Base-by-base conservation (phyloP, 2,329 filamentous ascomycete genomes). In the Stachybotrys echinatus region DNA sequence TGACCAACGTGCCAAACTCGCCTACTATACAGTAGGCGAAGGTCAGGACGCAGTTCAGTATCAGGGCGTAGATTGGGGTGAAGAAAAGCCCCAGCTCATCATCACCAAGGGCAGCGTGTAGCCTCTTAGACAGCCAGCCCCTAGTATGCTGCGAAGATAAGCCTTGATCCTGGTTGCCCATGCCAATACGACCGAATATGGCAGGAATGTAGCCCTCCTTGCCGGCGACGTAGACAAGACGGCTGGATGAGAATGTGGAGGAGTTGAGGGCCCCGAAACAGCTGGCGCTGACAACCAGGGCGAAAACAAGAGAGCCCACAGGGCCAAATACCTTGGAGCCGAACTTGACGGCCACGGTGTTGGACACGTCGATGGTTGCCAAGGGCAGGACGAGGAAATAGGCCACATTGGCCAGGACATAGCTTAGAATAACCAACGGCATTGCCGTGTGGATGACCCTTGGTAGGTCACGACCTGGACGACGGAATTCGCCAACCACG, bases 181-280 rank as follows among this genome's bases (percentile, higher is more conserved):
- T 72, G 8, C 94, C 94, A 48, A 97, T 85, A 44, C 83, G 87
- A 40, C 90, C 89, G 61, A 97, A 95, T 6, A 96, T 58, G 1
- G 78, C 74, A 0, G 94, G 94, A 17, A 99, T 80, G 65, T 96
- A 97, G 40, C 92, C 92, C 73, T 99, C 94, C 65, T 96, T 95
- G 23, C 91, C 92, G 3, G 94, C 94, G 12, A 86, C 91, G 70
- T 97, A 99, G 57, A 96, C 87, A 1, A 99, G 80, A 10, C 94
- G 87, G 51, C 91, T 91, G 52, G 87, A 89, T 20, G 94, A 99
- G 64, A 99, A 99, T 0, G 90, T 91, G 1, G 89, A 91, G 17
- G 92, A 92, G 71, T 97, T 99, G 49, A 99, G 79, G 1, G 94
- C 89, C 53, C 94, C 94, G 59, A 99, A 92, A 70, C 94, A 99